Conservation (phyloP, 331 rosid species). For the Stylosanthes scabra region DNA sequence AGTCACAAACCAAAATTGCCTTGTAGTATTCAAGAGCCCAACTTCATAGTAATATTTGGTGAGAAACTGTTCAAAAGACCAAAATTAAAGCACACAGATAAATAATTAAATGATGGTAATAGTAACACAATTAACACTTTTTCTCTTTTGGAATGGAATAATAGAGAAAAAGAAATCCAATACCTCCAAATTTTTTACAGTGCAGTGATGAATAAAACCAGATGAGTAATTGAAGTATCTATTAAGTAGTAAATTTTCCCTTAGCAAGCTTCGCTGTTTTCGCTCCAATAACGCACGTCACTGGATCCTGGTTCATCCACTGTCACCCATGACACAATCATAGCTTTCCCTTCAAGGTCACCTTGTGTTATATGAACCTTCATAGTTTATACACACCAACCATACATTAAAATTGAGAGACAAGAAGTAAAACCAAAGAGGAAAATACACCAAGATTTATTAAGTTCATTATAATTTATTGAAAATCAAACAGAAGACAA, state of each 20-base stretch:
- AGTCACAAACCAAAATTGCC: slow-evolving; percentile 60
- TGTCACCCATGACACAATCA: slow-evolving; percentile 88
- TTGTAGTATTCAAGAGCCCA: slow-evolving; percentile 47
- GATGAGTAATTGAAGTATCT: slow-evolving; percentile 70
- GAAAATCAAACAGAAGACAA: neutral
- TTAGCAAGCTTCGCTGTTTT: slow-evolving; percentile 48
- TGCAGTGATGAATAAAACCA: slow-evolving; percentile 63
- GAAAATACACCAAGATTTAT: too few species aligned
- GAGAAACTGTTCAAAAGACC: slow-evolving; percentile 49
- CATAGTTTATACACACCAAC: neutral
- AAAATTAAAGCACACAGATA: slow-evolving; percentile 18
- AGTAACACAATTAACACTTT: slow-evolving; percentile 6
- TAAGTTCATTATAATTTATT: too few species aligned
- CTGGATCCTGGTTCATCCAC: slow-evolving; percentile 68
- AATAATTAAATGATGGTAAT: slow-evolving; percentile 20
- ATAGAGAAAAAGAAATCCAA: slow-evolving; percentile 6
- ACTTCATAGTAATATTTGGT: slow-evolving; percentile 75
- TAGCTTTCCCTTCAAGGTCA: slow-evolving; percentile 69
- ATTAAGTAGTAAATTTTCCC: slow-evolving; percentile 58
- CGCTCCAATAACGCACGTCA: slow-evolving; percentile 65
- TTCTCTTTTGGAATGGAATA: neutral
- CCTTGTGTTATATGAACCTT: slow-evolving; percentile 98
- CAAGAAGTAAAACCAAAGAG: too few species aligned
- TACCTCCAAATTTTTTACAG: slow-evolving; percentile 42
- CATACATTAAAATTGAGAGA: slow-evolving; percentile 6